Base-by-base conservation (phyloP, 31 red algal genomes). In the Endocladia muricata region DNA sequence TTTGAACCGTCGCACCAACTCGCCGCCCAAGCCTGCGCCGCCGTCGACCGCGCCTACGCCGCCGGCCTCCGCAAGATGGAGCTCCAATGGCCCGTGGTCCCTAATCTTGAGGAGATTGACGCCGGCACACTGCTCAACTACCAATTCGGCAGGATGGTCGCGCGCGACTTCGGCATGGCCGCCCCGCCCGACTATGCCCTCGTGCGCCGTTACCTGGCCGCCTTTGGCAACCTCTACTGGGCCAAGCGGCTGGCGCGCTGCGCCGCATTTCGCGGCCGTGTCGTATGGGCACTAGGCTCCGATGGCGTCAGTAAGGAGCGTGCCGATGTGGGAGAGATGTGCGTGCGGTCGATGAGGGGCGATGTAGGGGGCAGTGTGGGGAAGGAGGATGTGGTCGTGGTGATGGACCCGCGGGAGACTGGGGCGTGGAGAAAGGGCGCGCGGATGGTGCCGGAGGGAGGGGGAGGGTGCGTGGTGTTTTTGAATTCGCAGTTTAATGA, bases 221-320 rank as follows among this genome's bases (percentile, higher is more conserved):
- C 59, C 9, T 92, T 92, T 49, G 74, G 80, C 57, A 84, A 92
- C 42, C 68, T 92, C 13, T 92, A 84, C 31, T 92, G 88, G 88
- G 74, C 56, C 3, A 60, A 61, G 1, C 74, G 55, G 32, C 25
- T 92, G 34, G 72, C 88, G 37, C 74, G 66, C 34, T 37, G 57
- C 5, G 34, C 58, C 1, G 49, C 57, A 9, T 84, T 92, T 48
- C 51, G 40, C 37, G 68, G 65, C 1, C 63, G 78, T 4, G 61
- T 44, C 13, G 80, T 92, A 11, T 84, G 81, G 80, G 88, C 74
- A 33, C 17, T 92, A 41, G 60, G 39, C 31, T 77, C 74, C 13
- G 88, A 92, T 61, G 49, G 55, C 33, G 74, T 92, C 23, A 78
- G 32, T 25, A 92, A 92, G 74, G 58, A 61, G 25, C 55, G 56